These are phyloP conservation scores for Conticribra guillardii DNA, from an alignment of 108 stramenopile genomes.

Conservation along the genomic window DNA sequence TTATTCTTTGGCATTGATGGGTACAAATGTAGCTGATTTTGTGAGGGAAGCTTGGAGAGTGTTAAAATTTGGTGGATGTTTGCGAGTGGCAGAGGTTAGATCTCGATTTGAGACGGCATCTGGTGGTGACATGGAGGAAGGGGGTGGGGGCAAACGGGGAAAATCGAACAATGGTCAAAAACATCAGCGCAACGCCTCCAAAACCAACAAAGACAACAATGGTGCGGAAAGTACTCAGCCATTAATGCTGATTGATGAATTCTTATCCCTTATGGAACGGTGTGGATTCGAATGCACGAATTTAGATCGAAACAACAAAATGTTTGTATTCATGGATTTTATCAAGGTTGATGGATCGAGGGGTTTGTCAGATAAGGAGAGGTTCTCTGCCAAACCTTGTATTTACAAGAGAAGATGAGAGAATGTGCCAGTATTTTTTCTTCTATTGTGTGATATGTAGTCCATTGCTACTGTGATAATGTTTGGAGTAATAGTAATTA, in stretches of 20 bases:
- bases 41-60: slow-evolving; percentile 94
- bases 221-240: slow-evolving; percentile 10
- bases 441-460: no score
- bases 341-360: slow-evolving; percentile 68
- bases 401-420: slow-evolving; percentile 86
- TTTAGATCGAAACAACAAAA: slow-evolving; percentile 87
- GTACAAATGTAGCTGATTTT: slow-evolving; percentile 94
- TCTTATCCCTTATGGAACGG: slow-evolving; percentile 68
- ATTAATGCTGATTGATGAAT: slow-evolving; percentile 57
- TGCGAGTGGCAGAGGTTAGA: slow-evolving; percentile 96
- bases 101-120: slow-evolving; percentile 87
- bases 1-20: slow-evolving; percentile 98
- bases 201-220: slow-evolving; percentile 24
- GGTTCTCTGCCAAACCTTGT: slow-evolving; percentile 82
- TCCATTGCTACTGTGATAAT: no score
- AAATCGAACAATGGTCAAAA: slow-evolving; percentile 38
- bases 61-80: slow-evolving; percentile 73
- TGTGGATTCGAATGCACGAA: slow-evolving; percentile 74
- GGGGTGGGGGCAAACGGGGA: slow-evolving; percentile 9
- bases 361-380: slow-evolving; percentile 62
- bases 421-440: no score
- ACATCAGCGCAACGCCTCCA: slow-evolving; percentile 3
- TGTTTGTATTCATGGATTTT: slow-evolving; percentile 92
- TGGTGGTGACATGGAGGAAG: slow-evolving; percentile 6
- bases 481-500: no score